Evolutionary conservation across 345 rosid species (phyloP), one percentile per base, ranked within the genome.

Genomic region (Toxicodendron radicans): DNA sequence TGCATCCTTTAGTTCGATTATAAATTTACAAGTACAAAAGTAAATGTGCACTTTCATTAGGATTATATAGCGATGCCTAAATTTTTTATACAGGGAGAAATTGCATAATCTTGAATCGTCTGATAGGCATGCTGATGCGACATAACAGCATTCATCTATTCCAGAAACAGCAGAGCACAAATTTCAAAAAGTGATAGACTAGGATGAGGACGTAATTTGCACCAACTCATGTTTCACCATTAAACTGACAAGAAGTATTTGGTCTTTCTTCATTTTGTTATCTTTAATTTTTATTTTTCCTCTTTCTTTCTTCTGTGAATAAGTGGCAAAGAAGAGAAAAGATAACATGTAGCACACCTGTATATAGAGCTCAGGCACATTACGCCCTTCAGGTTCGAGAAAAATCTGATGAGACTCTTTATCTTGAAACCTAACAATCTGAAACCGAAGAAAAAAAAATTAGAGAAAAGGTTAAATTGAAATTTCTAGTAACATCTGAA

Each of bases 371-470:
- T 95, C 99, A 14, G 95, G 99, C 76, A 92, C 97, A 77, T 79
- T 88, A 70, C 98, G 91, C 60, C 99, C 99, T 80, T 95, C 99
- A 64, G 99, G 99, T 82, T 95, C 99, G 10, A 95, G 97, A 81
- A 95, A 95, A 82, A 95, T 92, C 76, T 95, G 99, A 91, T 95
- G 99, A 63, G 97, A 95, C 80, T 95, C 99, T 78, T 95, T 92
- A 81, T 92, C 97, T 74, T 90, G 80, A 86, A 95, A 95, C 81
- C 99, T 91, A 77, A 95, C 99, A 82, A 95, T 88, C 99, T 92
- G 73, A 3, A 63, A 71, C 38, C 14, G 46, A 16, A 17, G 71
- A 2, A 45, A 70, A 1, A 68, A 30, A 54, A n/a, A 77, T 0
- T 14, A 27, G 5, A 14, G 18, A 12, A 3, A 16, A 10, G 20